These are phyloP conservation scores for Angomonas deanei DNA, from an alignment of 208 protist genomes.

Conservation along the genomic window DNA sequence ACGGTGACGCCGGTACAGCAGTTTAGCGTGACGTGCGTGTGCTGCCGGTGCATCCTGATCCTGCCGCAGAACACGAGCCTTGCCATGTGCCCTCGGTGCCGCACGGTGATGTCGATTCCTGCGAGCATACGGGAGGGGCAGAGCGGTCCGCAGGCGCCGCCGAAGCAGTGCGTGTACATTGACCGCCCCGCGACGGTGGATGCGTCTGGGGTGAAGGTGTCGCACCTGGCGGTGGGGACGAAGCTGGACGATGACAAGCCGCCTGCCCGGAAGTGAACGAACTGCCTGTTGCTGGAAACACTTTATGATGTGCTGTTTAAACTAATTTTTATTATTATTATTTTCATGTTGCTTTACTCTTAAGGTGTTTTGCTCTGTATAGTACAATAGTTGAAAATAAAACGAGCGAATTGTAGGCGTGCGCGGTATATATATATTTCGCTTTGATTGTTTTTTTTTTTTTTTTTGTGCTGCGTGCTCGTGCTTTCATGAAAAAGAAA, in stretches of 20 bases:
- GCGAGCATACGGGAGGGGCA: constrained; percentile 62
- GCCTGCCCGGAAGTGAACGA: too few relatives aligned
- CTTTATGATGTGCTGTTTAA: too few relatives aligned
- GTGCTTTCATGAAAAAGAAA: too few relatives aligned
- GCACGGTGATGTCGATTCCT: constrained; percentile 80
- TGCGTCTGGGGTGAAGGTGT: constrained; percentile 24
- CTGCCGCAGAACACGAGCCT: constrained; percentile 80
- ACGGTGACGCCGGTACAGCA: constrained; percentile 70
- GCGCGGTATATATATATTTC: too few relatives aligned
- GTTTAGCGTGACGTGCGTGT: constrained; percentile 76
- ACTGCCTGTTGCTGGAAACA: too few relatives aligned
- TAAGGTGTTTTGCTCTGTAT: too few relatives aligned
- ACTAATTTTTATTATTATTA: too few relatives aligned
- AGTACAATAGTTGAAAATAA: too few relatives aligned
- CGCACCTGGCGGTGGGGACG: constrained; percentile 59
- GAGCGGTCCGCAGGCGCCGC: constrained; percentile 33
- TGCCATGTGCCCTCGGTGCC: constrained; percentile 84
- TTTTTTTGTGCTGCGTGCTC: too few relatives aligned
- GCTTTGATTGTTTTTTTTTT: too few relatives aligned
- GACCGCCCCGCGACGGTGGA: constrained; percentile 52
- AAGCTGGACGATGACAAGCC: constrained; percentile 61
- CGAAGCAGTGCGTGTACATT: constrained; percentile 81
- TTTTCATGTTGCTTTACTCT: too few relatives aligned
- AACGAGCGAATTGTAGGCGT: too few relatives aligned
- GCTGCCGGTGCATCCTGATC: constrained; percentile 76